These are phyloP conservation scores for Nothopassalora personata DNA, from an alignment of 2,329 filamentous ascomycete species.

Conservation along the genomic window DNA sequence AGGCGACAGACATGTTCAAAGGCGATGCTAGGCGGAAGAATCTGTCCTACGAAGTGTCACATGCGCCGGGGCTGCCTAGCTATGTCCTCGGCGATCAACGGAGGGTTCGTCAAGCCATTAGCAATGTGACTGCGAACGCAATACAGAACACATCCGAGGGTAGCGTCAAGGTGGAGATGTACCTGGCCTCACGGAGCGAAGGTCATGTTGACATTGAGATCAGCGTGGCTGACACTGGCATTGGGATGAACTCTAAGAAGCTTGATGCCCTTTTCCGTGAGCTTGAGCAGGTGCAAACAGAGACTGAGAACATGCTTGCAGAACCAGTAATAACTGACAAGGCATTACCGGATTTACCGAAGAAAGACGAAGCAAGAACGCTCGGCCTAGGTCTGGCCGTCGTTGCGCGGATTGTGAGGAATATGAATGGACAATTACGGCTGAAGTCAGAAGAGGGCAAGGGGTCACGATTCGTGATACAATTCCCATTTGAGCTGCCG, in stretches of 20 bases:
- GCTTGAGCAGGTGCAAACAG: conserved; percentile 59
- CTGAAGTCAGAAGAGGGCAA: conserved; percentile 78
- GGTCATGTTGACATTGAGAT: conserved; percentile 65
- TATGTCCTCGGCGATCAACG: conserved; percentile 73
- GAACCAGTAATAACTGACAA: conserved; percentile 31
- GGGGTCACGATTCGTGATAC: conserved; percentile 76
- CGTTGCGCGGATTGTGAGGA: conserved; percentile 79
- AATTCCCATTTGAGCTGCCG: conserved; percentile 67
- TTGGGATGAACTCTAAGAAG: conserved; percentile 54
- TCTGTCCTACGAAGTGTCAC: conserved; percentile 62
- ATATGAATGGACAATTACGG: conserved; percentile 82
- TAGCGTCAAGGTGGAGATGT: conserved; percentile 64
- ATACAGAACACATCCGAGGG: conserved; percentile 70
- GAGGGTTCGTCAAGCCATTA: conserved; percentile 73
- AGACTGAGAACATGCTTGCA: conserved; percentile 47
- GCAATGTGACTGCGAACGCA: conserved; percentile 79
- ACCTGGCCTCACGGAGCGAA: conserved; percentile 51
- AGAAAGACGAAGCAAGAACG: conserved; percentile 39
- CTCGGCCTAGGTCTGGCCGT: conserved; percentile 80
- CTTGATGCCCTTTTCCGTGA: conserved; percentile 58
- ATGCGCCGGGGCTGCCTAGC: conserved; percentile 63
- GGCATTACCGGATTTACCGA: conserved; percentile 26
- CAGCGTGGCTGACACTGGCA: conserved; percentile 68
- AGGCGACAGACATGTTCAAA: conserved; percentile 69
- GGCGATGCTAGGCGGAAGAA: conserved; percentile 71